Conservation (phyloP, 768 basidiomycete genomes). For the Mrakia gelida region DNA sequence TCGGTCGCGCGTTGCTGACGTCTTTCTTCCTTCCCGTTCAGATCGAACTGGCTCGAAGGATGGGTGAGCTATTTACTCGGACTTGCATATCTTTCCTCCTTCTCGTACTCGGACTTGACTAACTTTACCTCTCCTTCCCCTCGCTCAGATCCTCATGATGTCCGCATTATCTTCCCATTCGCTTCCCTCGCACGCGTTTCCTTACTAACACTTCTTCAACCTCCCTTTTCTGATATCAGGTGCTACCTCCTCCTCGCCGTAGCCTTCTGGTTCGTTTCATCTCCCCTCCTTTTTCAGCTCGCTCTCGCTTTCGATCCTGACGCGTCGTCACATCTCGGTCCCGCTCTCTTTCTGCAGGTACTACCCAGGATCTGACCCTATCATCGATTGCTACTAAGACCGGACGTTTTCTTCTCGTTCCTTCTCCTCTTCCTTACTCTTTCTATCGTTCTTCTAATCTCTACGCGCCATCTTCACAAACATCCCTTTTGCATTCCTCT, state of each 20-base stretch:
- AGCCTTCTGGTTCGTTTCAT: conserved; percentile 23
- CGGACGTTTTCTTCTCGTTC: background rate
- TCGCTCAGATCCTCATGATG: conserved; percentile 32
- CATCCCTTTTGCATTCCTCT: conserved; percentile 22
- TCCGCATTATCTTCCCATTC: background rate
- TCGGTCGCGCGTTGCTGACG: background rate
- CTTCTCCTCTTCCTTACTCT: background rate
- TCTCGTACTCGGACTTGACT: background rate
- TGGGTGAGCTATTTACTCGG: background rate
- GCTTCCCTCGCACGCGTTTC: background rate
- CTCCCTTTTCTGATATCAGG: background rate
- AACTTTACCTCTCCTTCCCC: background rate
- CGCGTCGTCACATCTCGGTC: background rate
- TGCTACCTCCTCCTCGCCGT: conserved; percentile 35
- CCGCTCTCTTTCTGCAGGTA: conserved; percentile 19
- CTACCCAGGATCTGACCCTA: conserved; percentile 33
- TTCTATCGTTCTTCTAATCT: background rate
- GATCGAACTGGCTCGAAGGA: conserved; percentile 21
- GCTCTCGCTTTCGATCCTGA: background rate
- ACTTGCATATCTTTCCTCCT: background rate
- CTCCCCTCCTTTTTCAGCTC: background rate
- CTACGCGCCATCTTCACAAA: no score
- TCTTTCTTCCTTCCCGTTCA: background rate
- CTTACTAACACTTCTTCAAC: background rate
- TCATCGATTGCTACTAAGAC: background rate